Conservation (phyloP, 2,329 filamentous ascomycete species). For the Neonectria ditissima region DNA sequence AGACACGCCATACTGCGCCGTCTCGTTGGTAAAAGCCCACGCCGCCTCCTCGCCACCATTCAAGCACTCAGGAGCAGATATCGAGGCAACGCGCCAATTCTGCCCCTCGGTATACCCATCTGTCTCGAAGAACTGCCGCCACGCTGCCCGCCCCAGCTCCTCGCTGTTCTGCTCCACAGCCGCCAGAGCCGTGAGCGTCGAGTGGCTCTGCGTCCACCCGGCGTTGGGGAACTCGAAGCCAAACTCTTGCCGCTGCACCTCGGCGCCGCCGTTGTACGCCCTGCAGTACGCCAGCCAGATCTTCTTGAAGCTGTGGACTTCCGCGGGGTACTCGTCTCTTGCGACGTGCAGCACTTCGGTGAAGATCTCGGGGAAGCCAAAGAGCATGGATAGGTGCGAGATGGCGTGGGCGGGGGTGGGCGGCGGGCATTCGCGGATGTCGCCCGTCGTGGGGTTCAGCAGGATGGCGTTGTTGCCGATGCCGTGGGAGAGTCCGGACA, state of each 20-base stretch:
- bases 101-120: conserved; percentile 28
- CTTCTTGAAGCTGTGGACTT: conserved; percentile 19
- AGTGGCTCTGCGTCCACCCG: conserved; percentile 35
- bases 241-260: conserved; percentile 30
- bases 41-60: conserved; percentile 28
- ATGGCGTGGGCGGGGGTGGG: conserved; percentile 30
- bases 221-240: conserved; percentile 31
- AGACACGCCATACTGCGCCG: conserved; percentile 29
- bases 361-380: conserved; percentile 34
- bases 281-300: conserved; percentile 33
- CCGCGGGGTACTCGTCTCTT: conserved; percentile 21
- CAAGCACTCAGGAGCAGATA: conserved; percentile 29
- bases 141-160: conserved; percentile 21
- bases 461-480: conserved; percentile 36
- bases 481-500: conserved; percentile 19
- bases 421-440: conserved; percentile 33
- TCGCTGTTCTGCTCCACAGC: conserved; percentile 30
- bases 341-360: conserved; percentile 28
- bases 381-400: conserved; percentile 35
- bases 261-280: conserved; percentile 28
- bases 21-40: conserved; percentile 30
- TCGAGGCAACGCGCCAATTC: conserved; percentile 19
- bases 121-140: conserved; percentile 31
- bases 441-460: conserved; percentile 32
- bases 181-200: conserved; percentile 31